A percentile compares a stretch with the other conserved stretches of the same genome.
Conservation (phyloP, 257 asterid species). For the Gardenia jasminoides region DNA sequence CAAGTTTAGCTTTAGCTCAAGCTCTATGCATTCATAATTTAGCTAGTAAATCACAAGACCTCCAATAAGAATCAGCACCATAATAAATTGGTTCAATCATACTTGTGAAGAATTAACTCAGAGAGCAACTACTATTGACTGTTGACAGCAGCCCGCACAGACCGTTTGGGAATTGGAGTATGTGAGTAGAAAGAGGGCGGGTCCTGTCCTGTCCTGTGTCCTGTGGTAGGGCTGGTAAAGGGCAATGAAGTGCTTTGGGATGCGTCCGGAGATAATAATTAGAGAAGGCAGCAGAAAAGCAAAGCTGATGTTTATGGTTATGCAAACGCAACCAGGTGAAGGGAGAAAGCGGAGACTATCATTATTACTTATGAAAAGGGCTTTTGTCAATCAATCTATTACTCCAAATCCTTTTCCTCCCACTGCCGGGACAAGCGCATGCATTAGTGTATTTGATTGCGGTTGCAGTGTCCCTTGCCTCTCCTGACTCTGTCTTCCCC, state of each 20-base stretch:
- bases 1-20: too few relatives aligned
- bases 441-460: conserved; percentile 27
- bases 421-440: conserved; percentile 27
- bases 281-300: background rate
- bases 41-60: too few relatives aligned
- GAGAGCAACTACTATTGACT: background rate
- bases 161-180: too few relatives aligned
- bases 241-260: conserved; percentile 2
- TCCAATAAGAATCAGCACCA: too few relatives aligned
- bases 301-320: background rate
- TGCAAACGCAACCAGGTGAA: background rate
- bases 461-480: conserved; percentile 27
- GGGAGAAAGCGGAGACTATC: background rate
- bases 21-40: too few relatives aligned
- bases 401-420: background rate
- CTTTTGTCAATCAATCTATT: conserved; percentile 3
- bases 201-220: too few relatives aligned
- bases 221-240: background rate
- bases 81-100: background rate
- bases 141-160: too few relatives aligned
- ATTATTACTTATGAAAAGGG: background rate
- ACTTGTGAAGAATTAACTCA: too few relatives aligned
- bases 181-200: too few relatives aligned
- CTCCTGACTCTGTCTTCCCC: conserved; percentile 14
- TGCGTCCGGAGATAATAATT: background rate